These are phyloP conservation scores for Haplographium delicatum DNA, from an alignment of 495 filamentous ascomycete genomes.

Conservation along the genomic window DNA sequence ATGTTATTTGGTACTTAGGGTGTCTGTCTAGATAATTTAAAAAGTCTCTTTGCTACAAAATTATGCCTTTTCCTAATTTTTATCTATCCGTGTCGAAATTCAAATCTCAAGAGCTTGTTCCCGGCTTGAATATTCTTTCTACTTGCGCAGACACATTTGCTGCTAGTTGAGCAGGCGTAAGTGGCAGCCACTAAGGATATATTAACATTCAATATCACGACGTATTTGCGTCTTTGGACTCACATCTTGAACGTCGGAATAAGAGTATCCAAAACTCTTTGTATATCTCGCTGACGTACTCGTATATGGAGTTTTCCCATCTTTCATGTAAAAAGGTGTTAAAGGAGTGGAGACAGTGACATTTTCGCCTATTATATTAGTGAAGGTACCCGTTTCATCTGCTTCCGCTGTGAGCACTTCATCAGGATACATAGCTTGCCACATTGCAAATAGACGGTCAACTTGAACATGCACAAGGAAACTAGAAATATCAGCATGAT, in stretches of 20 bases:
- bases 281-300: neutral
- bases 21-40: too few relatives aligned
- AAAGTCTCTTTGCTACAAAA: too few relatives aligned
- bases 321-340: constrained; percentile 33
- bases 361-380: constrained; percentile 29
- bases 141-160: too few relatives aligned
- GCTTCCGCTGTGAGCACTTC: constrained; percentile 44
- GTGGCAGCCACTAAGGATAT: too few relatives aligned
- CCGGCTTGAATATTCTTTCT: too few relatives aligned
- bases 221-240: too few relatives aligned
- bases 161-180: too few relatives aligned
- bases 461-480: constrained; percentile 60
- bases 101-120: too few relatives aligned
- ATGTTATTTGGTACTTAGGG: too few relatives aligned
- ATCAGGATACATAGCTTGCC: constrained; percentile 61
- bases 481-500: neutral
- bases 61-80: too few relatives aligned
- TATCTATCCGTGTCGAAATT: too few relatives aligned
- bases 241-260: constrained; percentile 5
- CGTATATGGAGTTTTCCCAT: constrained; percentile 19
- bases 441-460: constrained; percentile 65
- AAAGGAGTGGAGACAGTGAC: constrained; percentile 35
- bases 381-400: constrained; percentile 45
- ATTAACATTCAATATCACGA: too few relatives aligned
- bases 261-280: constrained; percentile 8